Evolutionary conservation across 140 eudicot species (phyloP), one percentile per base, ranked within the genome.

Genomic region (Oenanthe javanica): DNA sequence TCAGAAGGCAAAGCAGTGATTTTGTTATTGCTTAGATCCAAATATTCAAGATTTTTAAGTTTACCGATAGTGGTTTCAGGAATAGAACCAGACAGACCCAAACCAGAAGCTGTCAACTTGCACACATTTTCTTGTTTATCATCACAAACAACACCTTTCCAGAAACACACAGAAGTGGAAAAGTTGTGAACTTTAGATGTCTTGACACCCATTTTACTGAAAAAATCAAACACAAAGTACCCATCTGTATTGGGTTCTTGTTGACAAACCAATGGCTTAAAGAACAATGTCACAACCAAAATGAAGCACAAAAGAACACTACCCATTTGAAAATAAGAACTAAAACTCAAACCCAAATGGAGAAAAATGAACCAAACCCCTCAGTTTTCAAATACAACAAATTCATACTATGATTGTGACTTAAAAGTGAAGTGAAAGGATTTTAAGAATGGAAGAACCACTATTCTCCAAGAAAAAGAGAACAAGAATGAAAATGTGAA

Each of bases 51-150:
- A 81, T 89, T 86, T 82, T 77, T 78, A 75, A 93, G 93, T 80
- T 93, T 93, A 49, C 98, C 98, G 84, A 93, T 89, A 59, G 96
- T 86, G 86, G 82, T 86, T 78, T 93, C 98, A 71, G 98, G 98
- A 70, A 93, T 88, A 3, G 84, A 83, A 85, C 98, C 98, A 84
- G 87, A 87, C 14, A 93, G 70, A 36, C 94, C 91, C 77, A 91
- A 81, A 79, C 86, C 88, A 55, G 90, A 31, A 46, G 83, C 87
- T 47, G 46, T 80, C 23, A 93, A 54, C 77, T 85, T 85, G 25
- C 87, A 78, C 19, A 91, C 94, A 86, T 84, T 79, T 79, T 82
- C 93, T 76, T 82, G 81, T 43, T 85, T 86, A 12, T 81, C 82
- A 85, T 91, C 98, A 88, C 98, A 93, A 74, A 42, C 75, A 57